Evolutionary conservation across 345 rosid genomes (phyloP), one percentile per base, ranked within the genome.

Genomic region (Gossypium anomalum): DNA sequence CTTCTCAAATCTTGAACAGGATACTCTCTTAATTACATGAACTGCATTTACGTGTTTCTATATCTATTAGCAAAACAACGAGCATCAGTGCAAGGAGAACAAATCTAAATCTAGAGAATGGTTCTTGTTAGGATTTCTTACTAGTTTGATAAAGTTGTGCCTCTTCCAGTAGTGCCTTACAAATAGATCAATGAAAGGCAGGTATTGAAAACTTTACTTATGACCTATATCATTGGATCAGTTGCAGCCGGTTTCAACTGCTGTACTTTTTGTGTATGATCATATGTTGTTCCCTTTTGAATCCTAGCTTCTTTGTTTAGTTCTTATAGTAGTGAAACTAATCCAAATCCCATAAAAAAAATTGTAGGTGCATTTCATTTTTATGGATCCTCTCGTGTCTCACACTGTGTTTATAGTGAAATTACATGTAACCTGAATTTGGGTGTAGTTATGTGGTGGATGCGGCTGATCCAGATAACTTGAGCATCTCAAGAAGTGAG

Each of bases 401-500:
- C 14, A 8, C 49, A 59, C 22, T 19, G 41, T 34, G 41, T 34
- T 34, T 34, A 5, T 5, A n/a, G 73, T 29, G 43, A 25, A 69
- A 19, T 22, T 49, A 13, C 13, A 7, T 69, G 15, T 25, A 58
- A 56, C 15, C 19, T 56, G 13, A 6, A 59, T 49, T 75, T 74
- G 15, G 57, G 27, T 52, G 66, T 83, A 92, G 97, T 59, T 92
- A 89, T 78, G 93, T 92, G 59, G 97, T 93, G 47, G 98, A 93
- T 82, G 96, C 94, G 63, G 96, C 98, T 72, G 98, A 93, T 84
- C 84, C 85, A 56, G 97, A 93, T 78, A 89, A 89, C 79, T 78
- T 93, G 25, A 86, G 89, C 81, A 86, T 90, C 52, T 88, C 98
- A n/a, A 87, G 77, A 77, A 89, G 94, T 8, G 98, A 93, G 83